phyloP scores from a whole-genome alignment of 2,329 filamentous ascomycete species.

The Coniochaeta sp. region DNA sequence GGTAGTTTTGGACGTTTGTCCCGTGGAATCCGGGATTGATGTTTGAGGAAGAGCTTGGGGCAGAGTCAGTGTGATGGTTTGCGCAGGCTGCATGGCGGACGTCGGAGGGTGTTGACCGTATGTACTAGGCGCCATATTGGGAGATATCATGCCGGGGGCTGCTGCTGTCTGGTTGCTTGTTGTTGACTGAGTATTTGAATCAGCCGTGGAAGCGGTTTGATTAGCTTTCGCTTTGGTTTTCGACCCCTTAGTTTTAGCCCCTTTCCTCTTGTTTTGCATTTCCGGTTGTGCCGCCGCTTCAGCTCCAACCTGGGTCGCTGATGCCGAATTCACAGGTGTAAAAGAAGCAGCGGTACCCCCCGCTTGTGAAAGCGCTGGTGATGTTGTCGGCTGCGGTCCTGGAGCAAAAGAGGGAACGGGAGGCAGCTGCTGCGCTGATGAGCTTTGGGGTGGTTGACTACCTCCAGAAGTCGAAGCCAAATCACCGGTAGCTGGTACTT shows the following conservation, averaged over 20 bases:
- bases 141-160: not conserved
- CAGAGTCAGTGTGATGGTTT: not conserved
- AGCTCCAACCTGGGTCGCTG: slow-evolving; percentile 9
- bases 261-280: slow-evolving; percentile 15
- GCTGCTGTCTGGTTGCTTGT: not conserved
- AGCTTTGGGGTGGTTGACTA: not conserved
- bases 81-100: not conserved
- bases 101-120: not conserved
- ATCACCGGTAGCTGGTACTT: slow-evolving; percentile 6
- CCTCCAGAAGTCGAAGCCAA: not conserved
- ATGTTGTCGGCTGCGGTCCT: not conserved
- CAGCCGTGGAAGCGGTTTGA: slow-evolving; percentile 4
- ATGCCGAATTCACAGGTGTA: slow-evolving; percentile 3
- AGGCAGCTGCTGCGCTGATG: not conserved
- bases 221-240: slow-evolving; percentile 29
- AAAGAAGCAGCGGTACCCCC: not conserved
- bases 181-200: not conserved
- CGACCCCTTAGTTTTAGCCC: slow-evolving; percentile 34
- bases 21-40: not conserved
- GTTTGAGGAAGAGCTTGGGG: not conserved
- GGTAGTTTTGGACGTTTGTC: not conserved
- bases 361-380: not conserved
- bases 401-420: slow-evolving; percentile 4
- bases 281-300: slow-evolving; percentile 2
- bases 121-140: not conserved